Conservation (phyloP, 352 stramenopile genomes). For the Globisporangium ultimum region DNA sequence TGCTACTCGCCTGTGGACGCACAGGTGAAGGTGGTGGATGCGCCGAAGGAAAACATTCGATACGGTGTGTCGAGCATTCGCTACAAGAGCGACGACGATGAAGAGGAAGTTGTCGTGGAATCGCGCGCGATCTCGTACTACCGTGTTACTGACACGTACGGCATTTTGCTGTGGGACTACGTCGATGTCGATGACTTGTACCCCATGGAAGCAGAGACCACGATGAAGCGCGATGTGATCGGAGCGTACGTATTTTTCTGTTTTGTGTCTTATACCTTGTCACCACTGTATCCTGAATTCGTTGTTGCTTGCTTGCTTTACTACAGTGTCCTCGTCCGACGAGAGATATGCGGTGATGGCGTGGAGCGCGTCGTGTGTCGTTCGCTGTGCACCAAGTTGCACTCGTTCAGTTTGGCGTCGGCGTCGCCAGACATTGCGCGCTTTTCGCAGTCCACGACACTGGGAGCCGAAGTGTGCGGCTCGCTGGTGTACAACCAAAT, state of each 20-base stretch:
- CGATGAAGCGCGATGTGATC: conserved; percentile 27
- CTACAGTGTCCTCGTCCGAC: conserved; percentile 29
- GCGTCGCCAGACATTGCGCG: conserved; percentile 15
- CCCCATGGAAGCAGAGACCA: conserved; percentile 17
- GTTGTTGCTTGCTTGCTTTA: neutral
- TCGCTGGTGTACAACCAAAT: conserved; percentile 43
- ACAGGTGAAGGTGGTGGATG: conserved; percentile 26
- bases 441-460: conserved; percentile 24
- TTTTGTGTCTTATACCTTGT: neutral
- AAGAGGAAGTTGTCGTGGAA: conserved; percentile 28
- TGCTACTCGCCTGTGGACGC: conserved; percentile 30
- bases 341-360: conserved; percentile 40
- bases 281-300: neutral
- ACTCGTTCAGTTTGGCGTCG: conserved; percentile 21
- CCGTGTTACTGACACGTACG: conserved; percentile 24
- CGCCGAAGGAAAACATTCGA: conserved; percentile 35
- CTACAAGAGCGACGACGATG: conserved; percentile 24
- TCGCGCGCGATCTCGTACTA: conserved; percentile 24
- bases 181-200: conserved; percentile 33
- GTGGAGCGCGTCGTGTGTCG: conserved; percentile 52
- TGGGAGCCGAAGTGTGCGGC: conserved; percentile 32
- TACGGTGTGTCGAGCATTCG: conserved; percentile 35
- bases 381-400: conserved; percentile 56
- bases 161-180: conserved; percentile 32
- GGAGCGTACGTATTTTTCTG: conserved; percentile 18